Base-by-base conservation (phyloP, 352 stramenopile genomes). In the Phytophthora pseudosyringae region DNA sequence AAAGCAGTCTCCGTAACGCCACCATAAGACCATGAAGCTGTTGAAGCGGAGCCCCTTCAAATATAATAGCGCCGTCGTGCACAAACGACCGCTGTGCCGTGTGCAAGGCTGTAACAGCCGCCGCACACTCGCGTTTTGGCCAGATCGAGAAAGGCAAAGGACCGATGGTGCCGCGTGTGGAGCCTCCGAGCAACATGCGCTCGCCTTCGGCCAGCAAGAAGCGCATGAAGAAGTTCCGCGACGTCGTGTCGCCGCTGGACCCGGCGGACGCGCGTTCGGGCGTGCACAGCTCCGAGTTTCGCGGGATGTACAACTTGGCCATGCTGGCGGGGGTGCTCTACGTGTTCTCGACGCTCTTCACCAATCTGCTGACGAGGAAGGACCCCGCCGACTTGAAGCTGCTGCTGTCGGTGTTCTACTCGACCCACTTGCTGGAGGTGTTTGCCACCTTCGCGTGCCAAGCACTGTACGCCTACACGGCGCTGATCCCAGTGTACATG, bases 281-380 rank as follows among this genome's bases (percentile, higher is more conserved):
- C n/a, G 80, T 93, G 31, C 80, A 91, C 75, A 81, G 72, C 66
- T 90, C 80, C 69, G 81, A 91, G 60, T 93, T 93, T 50, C 80
- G 82, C 15, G 82, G 81, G 4, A 76, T 90, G 57, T 93, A 91
- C 81, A 90, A 93, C 67, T 51, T 93, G 25, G 81, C 82, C 26
- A 83, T 90, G 63, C 78, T 93, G 57, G 59, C 75, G 10, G 78
- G 76, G 21, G 76, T 57, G 45, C 65, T 93, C 31, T 93, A 91
- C 79, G 76, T 80, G 18, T 72, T 90, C 50, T 84, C 67, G 41
- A 80, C 82, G 41, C 75, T 78, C 41, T 73, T 89, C 36, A 79
- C 67, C 29, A 90, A 91, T 39, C 39, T 89, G 45, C 53, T 81
- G 6, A 72, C 71, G 31, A 72, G 69, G 33, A 84, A 84, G 38